Evolutionary conservation across 148 eudicot genomes (phyloP), one percentile per base, ranked within the genome.

Genomic region (Linanthus parryae): DNA sequence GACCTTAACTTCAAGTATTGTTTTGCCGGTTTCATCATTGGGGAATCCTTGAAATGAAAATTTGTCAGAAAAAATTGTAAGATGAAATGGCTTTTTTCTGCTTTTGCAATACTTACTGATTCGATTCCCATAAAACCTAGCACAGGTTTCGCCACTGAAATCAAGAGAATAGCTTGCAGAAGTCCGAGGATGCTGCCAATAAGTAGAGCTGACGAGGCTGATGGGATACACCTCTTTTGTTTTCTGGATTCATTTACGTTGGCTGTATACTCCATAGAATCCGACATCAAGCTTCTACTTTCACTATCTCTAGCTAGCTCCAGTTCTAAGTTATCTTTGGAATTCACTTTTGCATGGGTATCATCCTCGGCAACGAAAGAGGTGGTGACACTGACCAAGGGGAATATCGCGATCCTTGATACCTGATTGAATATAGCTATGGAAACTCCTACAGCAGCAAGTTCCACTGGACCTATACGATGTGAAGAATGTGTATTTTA

Each of bases 301-400:
- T 7, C 29, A n/a, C n/a, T n/a, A 27, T 31, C 19, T 8, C 42
- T 31, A 34, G 56, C 59, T 24, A 71, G 63, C 48, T 88, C 88
- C 55, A 72, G 44, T 55, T 53, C 59, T 52, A 54, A 78, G 16
- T 41, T 34, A 20, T 58, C 78, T 40, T 63, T 67, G 23, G 60
- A 44, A 48, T 19, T 52, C 27, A 20, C 41, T 56, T 68, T 65
- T 14, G 62, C 37, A 7, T 50, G 52, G 8, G 88, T 72, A 59
- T 83, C 88, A 59, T 88, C 96, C 67, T 88, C 96, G 0, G 96
- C 96, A 48, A 88, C 94, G 48, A 88, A 88, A 51, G 96, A 88
- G 40, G 96, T 88, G 2, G 96, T 84, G 30, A 88, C 71, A 57
- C 88, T 84, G 8, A 88, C 96, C 16, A 84, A 81, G 2, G 94